A percentile compares a stretch with the other conserved stretches of the same genome.
Evolutionary conservation across 2,329 filamentous ascomycete genomes (phyloP).

Genomic region (Beauveria medogensis): DNA sequence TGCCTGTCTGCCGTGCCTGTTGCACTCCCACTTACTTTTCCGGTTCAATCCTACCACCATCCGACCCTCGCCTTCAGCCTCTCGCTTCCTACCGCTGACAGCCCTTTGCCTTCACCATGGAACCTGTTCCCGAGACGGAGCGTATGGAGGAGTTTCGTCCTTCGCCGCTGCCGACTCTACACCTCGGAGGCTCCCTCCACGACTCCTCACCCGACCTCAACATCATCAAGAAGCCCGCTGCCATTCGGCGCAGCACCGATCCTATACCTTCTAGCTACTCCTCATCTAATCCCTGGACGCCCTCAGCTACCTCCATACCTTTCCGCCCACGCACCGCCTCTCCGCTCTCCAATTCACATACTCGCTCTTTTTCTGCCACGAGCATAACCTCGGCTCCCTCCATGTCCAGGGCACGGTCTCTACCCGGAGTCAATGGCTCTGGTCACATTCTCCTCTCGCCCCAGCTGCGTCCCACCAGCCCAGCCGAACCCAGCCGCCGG

Average conservation of each 20-base stretch:
- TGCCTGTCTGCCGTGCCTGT: not conserved
- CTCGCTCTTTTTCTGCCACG: slow-evolving; percentile 49
- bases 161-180: slow-evolving; percentile 47
- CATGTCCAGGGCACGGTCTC: slow-evolving; percentile 56
- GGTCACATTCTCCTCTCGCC: slow-evolving; percentile 50
- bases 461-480: slow-evolving; percentile 45
- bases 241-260: slow-evolving; percentile 51
- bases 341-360: slow-evolving; percentile 48
- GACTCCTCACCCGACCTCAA: slow-evolving; percentile 35
- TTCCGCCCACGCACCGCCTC: slow-evolving; percentile 57
- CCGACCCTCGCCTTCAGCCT: not conserved
- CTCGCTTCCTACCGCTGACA: not conserved
- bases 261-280: slow-evolving; percentile 47
- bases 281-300: slow-evolving; percentile 42
- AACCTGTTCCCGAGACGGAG: slow-evolving; percentile 61
- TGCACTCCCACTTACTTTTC: not conserved
- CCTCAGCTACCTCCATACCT: slow-evolving; percentile 37
- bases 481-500: slow-evolving; percentile 44
- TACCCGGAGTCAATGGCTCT: slow-evolving; percentile 53
- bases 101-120: slow-evolving; percentile 36
- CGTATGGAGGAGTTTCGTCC: slow-evolving; percentile 58
- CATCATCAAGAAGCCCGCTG: slow-evolving; percentile 41
- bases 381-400: slow-evolving; percentile 38
- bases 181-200: slow-evolving; percentile 35
- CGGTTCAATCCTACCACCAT: not conserved